Evolutionary conservation across 495 filamentous ascomycete species (phyloP).

Genomic region (Umbilicaria muhlenbergii): DNA sequence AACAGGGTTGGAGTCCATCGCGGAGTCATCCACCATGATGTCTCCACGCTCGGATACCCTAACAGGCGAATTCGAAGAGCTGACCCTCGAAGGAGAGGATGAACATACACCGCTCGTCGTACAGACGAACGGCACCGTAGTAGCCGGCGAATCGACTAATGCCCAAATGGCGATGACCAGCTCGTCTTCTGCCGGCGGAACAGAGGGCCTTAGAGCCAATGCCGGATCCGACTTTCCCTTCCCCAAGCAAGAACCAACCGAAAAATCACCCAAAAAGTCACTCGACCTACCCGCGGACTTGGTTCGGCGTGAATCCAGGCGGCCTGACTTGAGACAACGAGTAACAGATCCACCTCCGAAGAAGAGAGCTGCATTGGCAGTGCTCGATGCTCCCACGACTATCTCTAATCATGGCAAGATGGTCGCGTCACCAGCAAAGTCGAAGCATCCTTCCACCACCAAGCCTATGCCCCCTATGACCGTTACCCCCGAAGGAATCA

Average conservation of each 20-base stretch:
- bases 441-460: neutral
- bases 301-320: neutral
- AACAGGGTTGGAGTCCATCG: neutral
- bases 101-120: slow-evolving; percentile 4
- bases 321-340: slow-evolving; percentile 5
- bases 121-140: slow-evolving; percentile 5
- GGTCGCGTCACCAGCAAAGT: neutral
- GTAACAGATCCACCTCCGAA: slow-evolving; percentile 5
- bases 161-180: slow-evolving; percentile 10
- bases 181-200: neutral
- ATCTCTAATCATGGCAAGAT: slow-evolving; percentile 2
- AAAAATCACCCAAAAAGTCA: too few relatives aligned
- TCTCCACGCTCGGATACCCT: neutral
- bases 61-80: slow-evolving; percentile 5
- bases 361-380: too few relatives aligned
- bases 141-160: slow-evolving; percentile 10
- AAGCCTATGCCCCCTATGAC: too few relatives aligned
- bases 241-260: too few relatives aligned
- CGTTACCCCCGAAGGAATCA: too few relatives aligned
- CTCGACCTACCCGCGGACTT: neutral
- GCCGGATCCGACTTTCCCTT: too few relatives aligned
- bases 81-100: slow-evolving; percentile 8
- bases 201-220: too few relatives aligned
- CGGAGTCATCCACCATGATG: too few relatives aligned
- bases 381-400: neutral